Evolutionary conservation across 2,329 filamentous ascomycete species (phyloP).

Genomic region (Colletotrichum coccodes): DNA sequence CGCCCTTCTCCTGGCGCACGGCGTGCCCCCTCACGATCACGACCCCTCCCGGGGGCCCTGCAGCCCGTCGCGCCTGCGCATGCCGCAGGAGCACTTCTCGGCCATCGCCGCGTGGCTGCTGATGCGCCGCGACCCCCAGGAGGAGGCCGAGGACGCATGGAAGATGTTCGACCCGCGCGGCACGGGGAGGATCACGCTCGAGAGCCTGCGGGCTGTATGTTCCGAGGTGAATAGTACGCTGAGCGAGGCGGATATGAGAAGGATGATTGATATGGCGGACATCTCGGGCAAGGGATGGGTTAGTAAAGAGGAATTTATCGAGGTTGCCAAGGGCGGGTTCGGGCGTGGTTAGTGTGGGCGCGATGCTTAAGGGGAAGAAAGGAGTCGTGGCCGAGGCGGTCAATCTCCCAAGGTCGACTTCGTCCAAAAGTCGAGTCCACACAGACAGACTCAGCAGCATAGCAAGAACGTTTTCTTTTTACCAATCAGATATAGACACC

Average conservation of each 20-base stretch:
- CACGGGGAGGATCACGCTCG: conserved; percentile 91
- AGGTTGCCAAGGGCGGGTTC: conserved; percentile 52
- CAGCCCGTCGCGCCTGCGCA: conserved; percentile 74
- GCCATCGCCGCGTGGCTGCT: conserved; percentile 84
- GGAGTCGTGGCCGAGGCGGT: neutral
- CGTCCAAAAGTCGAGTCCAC: neutral
- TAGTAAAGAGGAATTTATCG: conserved; percentile 75
- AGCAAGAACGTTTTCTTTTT: neutral
- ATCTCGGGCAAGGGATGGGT: conserved; percentile 89
- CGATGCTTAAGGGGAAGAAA: neutral
- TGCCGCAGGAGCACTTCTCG: conserved; percentile 79
- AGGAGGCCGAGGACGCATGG: conserved; percentile 93
- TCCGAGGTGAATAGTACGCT: conserved; percentile 86
- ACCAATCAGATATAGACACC: neutral
- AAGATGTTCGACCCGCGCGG: conserved; percentile 90
- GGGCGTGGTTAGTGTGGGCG: conserved; percentile 2
- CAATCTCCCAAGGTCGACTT: neutral
- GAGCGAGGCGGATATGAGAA: conserved; percentile 89
- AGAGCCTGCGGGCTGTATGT: conserved; percentile 88
- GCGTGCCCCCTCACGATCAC: conserved; percentile 73
- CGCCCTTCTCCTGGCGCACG: conserved; percentile 82
- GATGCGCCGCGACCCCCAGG: conserved; percentile 82
- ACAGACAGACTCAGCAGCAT: neutral
- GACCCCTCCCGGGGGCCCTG: conserved; percentile 56
- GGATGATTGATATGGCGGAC: conserved; percentile 99